Conservation (phyloP, 2,329 filamentous ascomycete species). For the Allantophomopsis lycopodina region DNA sequence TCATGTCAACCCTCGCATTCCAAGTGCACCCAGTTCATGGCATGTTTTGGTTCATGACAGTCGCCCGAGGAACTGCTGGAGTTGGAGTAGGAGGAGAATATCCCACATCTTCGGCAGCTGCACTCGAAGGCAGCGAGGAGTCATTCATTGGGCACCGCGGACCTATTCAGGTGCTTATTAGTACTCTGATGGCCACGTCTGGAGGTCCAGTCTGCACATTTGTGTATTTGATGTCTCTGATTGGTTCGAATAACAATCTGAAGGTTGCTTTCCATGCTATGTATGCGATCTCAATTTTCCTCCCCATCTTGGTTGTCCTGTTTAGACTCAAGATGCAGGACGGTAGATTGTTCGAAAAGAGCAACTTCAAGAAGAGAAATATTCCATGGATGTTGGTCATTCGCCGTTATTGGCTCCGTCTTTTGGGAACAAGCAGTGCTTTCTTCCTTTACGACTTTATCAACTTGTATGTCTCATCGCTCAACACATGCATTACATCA, state of each 20-base stretch:
- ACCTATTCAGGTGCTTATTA: slow-evolving; percentile 20
- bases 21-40: slow-evolving; percentile 15
- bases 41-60: slow-evolving; percentile 23
- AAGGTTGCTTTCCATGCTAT: slow-evolving; percentile 13
- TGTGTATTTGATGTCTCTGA: slow-evolving; percentile 20
- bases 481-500: no score
- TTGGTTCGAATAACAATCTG: slow-evolving; percentile 21
- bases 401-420: slow-evolving; percentile 14
- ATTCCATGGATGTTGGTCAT: slow-evolving; percentile 15
- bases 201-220: slow-evolving; percentile 20
- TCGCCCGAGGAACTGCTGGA: slow-evolving; percentile 21
- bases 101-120: slow-evolving; percentile 30
- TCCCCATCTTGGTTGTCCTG: slow-evolving; percentile 18
- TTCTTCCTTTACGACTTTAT: slow-evolving; percentile 23
- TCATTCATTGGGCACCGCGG: slow-evolving; percentile 13
- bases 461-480: slow-evolving; percentile 12
- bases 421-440: slow-evolving; percentile 18
- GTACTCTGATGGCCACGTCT: slow-evolving; percentile 20
- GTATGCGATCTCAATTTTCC: slow-evolving; percentile 19
- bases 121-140: slow-evolving; percentile 2
- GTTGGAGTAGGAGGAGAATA: slow-evolving; percentile 21
- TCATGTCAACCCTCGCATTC: slow-evolving; percentile 22
- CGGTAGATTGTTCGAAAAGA: slow-evolving; percentile 17
- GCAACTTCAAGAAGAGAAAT: slow-evolving; percentile 17
- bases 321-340: slow-evolving; percentile 21